Evolutionary conservation across 2,329 filamentous ascomycete genomes (phyloP), one percentile per base, ranked within the genome.

Genomic region (Calonectria pteridis): DNA sequence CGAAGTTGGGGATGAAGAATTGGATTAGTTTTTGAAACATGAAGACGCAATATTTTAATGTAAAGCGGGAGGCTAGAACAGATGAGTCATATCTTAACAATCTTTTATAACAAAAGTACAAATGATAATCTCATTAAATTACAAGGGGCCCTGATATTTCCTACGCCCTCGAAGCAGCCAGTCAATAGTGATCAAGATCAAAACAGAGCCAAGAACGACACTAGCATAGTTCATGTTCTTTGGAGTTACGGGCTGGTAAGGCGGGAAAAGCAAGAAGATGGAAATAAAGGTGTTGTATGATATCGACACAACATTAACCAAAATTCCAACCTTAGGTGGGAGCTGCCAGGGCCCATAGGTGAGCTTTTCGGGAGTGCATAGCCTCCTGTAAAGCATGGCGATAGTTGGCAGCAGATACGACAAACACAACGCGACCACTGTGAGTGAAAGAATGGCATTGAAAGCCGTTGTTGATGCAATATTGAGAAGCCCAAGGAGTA

Each of bases 391-490:
- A 2, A 72, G 33, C 46, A 72, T 33, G 7, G 49, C 29, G 11
- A 64, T 9, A 20, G 55, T 62, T 1, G 70, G 70, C 5, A 72
- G 28, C 3, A 72, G 14, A 23, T 72, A 72, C 23, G 70, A 69
- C 7, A 69, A n/a, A 11, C 58, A 58, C 23, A 72, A 35, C 6
- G 37, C 63, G 20, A 72, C 70, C 0, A 72, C 70, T 2, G 70
- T 58, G 29, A 72, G 49, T 2, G 70, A 72, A 16, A 72, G 31
- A 13, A 72, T 69, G 2, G 70, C 70, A 14, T 63, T 72, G n/a
- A 72, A 72, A 2, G 70, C 70, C 14, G 70, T 72, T 4, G 70
- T 69, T 13, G 70, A 72, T 23, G 51, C 70, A n/a, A 72, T 69
- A 14, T 72, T 72, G 5, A 72, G 49, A 7, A 69, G 70, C 4